These are phyloP conservation scores for Fusarium illudens DNA, from an alignment of 2,329 filamentous ascomycete species.

Conservation along the genomic window DNA sequence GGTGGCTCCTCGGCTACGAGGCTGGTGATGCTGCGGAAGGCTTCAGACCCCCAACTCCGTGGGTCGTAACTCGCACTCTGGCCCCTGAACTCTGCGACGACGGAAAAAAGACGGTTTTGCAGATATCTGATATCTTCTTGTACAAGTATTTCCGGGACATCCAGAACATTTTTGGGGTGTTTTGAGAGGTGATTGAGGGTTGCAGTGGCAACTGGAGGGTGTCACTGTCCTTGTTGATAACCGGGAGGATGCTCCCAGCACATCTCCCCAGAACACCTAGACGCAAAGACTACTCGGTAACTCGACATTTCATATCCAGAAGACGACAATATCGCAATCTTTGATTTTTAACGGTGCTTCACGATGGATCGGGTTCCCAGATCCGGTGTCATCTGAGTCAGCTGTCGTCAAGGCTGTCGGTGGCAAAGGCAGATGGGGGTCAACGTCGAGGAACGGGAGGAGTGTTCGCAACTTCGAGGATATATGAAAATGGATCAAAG, in stretches of 20 bases:
- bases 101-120: background rate
- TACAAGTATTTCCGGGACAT: background rate
- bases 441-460: slow-evolving; percentile 4
- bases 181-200: background rate
- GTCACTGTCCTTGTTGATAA: slow-evolving; percentile 4
- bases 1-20: background rate
- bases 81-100: slow-evolving; percentile 23
- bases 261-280: background rate
- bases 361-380: background rate
- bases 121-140: background rate
- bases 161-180: too few relatives aligned
- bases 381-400: slow-evolving; percentile 30
- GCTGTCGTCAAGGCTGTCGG: slow-evolving; percentile 25
- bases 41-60: slow-evolving; percentile 17
- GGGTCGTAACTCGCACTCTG: slow-evolving; percentile 8
- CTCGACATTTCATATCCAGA: background rate
- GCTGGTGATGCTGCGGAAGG: slow-evolving; percentile 13
- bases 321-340: background rate
- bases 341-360: background rate
- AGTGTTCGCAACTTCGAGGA: slow-evolving; percentile 17
- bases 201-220: slow-evolving; percentile 5
- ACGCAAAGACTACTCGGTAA: slow-evolving; percentile 13
- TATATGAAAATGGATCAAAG: background rate
- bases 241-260: slow-evolving; percentile 3
- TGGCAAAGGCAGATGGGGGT: slow-evolving; percentile 29